A percentile compares a stretch with the other conserved stretches of the same genome.
Conservation (phyloP, 345 rosid species). For the Eucalyptus virginea region DNA sequence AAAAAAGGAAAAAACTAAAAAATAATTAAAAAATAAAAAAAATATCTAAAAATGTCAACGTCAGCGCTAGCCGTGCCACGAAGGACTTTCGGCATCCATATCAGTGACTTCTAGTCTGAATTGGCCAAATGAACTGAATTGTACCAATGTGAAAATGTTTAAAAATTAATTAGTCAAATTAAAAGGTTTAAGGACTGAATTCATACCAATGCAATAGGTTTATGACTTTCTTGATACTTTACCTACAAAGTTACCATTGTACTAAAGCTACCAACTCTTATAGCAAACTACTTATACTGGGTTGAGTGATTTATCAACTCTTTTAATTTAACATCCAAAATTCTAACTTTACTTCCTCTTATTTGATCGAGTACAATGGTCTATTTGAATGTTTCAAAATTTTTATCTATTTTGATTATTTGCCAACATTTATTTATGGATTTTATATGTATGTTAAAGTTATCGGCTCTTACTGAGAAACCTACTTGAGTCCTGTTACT, state of each 20-base stretch:
- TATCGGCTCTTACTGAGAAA: background rate
- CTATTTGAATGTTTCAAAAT: background rate
- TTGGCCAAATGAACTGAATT: accelerated
- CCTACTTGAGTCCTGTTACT: background rate
- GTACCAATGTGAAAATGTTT: accelerated
- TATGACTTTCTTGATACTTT: too few species aligned
- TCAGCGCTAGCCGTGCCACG: accelerated
- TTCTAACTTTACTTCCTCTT: background rate
- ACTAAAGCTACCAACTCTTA: background rate
- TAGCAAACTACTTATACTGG: background rate
- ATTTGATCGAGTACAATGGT: background rate
- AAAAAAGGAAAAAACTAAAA: accelerated
- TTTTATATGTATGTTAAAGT: background rate
- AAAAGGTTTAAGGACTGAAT: accelerated
- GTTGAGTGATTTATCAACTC: background rate
- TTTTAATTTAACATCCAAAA: background rate
- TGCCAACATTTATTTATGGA: background rate
- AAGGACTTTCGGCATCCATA: accelerated
- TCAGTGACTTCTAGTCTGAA: accelerated
- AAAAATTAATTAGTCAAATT: accelerated
- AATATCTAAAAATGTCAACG: too few species aligned
- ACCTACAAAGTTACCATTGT: accelerated
- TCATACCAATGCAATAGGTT: accelerated
- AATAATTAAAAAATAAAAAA: too few species aligned
- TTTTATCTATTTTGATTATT: background rate